Evolutionary conservation across 108 stramenopile genomes (phyloP), one percentile per base, ranked within the genome.

Genomic region (Pseudonitzschia pungens): DNA sequence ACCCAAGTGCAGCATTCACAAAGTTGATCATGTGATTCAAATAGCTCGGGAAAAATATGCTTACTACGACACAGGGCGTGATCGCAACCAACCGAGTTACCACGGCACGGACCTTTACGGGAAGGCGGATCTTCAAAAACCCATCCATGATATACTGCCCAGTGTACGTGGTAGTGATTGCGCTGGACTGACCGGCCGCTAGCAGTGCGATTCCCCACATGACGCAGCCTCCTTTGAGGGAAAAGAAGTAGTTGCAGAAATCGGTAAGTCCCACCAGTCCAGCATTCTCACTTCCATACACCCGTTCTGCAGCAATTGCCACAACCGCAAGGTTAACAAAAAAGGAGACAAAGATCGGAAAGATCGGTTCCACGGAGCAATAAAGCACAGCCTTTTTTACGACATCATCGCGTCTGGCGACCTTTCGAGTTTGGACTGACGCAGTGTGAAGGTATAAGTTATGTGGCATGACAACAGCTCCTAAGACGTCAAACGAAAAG

Each of bases 101-200:
- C 21, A 90, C 75, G 33, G 90, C 89, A 22, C 94, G 75, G 20
- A 78, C 36, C 73, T 84, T 79, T 8, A 83, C 58, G 0, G 92
- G 86, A 11, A 93, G 65, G 54, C 79, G 75, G 6, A 95, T 63
- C 40, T 92, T 66, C 62, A 93, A 66, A 65, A 95, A 95, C 0
- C 94, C 94, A 44, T 92, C 90, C 91, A 93, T 93, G 33, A 95
- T 85, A 45, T 84, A 92, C 65, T 95, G 94, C 29, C 94, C 94
- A 2, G 94, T 90, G 73, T 88, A 93, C 1, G 94, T 95, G 3
- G 89, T 91, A 28, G 94, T 95, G 75, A 95, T 93, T 33, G 79
- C 79, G 36, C 70, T 56, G 27, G 77, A 78, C 64, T 95, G 94
- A 10, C 92, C 94, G 0, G 94, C 89, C 10, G 94, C 94, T 59